Percentiles rank a stretch among this genome's conserved stretches.
Conservation (phyloP, 495 filamentous ascomycete genomes). For the Geoglossum glabrum region DNA sequence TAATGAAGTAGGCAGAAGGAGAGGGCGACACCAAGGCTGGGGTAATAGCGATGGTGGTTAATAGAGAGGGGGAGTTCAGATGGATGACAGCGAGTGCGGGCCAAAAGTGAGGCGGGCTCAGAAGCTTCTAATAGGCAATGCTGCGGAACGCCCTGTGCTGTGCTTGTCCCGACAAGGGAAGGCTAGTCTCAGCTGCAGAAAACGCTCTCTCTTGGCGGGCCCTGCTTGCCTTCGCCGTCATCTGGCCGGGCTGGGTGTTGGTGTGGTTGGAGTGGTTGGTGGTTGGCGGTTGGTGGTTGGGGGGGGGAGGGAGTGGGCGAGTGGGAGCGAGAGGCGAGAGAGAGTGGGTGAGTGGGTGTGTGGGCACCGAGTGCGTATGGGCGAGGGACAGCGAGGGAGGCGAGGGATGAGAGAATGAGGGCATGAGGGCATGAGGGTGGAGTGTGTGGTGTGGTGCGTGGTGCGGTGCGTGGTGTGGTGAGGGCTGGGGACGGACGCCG, state of each 20-base stretch:
- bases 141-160: neutral
- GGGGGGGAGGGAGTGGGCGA: no score
- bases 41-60: neutral
- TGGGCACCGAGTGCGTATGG: no score
- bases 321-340: no score
- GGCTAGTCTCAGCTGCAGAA: neutral
- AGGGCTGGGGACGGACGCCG: no score
- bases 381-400: no score
- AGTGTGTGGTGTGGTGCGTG: no score
- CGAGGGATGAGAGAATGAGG: no score
- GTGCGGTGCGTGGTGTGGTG: no score
- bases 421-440: no score
- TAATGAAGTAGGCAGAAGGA: constrained; percentile 1
- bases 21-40: neutral
- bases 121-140: neutral
- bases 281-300: no score
- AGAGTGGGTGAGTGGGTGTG: no score
- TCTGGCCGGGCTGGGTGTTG: neutral
- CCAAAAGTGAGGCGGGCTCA: neutral
- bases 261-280: neutral
- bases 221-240: neutral
- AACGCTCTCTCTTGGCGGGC: neutral
- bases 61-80: neutral
- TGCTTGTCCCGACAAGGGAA: neutral
- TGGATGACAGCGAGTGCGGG: neutral